Percentiles rank a stretch among this genome's conserved stretches.
These are phyloP conservation scores for Fusarium sp. DNA, from an alignment of 2,329 filamentous ascomycete genomes.

Conservation along the genomic window DNA sequence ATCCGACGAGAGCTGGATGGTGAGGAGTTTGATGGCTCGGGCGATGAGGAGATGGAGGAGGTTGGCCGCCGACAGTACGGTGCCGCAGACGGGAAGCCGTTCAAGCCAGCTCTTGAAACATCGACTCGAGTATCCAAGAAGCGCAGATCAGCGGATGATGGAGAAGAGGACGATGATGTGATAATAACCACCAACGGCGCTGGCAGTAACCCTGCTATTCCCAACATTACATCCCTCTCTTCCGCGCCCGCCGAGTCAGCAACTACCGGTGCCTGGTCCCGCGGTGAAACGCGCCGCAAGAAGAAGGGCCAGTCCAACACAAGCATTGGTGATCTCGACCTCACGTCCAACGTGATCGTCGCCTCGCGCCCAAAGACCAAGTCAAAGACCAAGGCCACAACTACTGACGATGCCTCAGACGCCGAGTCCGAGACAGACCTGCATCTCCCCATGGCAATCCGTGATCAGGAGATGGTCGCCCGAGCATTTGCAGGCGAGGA, in stretches of 20 bases:
- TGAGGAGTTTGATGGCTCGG: slow-evolving; percentile 59
- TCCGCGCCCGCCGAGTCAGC: slow-evolving; percentile 36
- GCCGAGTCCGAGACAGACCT: slow-evolving; percentile 57
- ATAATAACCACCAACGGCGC: slow-evolving; percentile 40
- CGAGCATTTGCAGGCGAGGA: slow-evolving; percentile 90
- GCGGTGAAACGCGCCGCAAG: slow-evolving; percentile 50
- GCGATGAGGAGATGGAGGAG: slow-evolving; percentile 63
- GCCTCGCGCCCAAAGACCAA: slow-evolving; percentile 46
- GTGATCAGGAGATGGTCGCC: slow-evolving; percentile 75
- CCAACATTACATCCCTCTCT: slow-evolving; percentile 31
- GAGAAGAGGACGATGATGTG: slow-evolving; percentile 45
- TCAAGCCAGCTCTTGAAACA: slow-evolving; percentile 46
- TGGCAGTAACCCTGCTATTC: slow-evolving; percentile 27
- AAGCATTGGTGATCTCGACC: slow-evolving; percentile 53
- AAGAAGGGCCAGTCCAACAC: slow-evolving; percentile 48
- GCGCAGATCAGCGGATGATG: slow-evolving; percentile 36
- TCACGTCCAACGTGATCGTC: slow-evolving; percentile 50
- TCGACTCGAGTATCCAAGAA: slow-evolving; percentile 45
- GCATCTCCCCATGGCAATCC: slow-evolving; percentile 65
- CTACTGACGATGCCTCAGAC: slow-evolving; percentile 45
- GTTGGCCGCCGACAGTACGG: slow-evolving; percentile 78
- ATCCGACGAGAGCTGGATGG: slow-evolving; percentile 78
- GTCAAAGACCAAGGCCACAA: slow-evolving; percentile 40
- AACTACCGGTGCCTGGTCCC: slow-evolving; percentile 55
- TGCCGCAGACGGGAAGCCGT: slow-evolving; percentile 50